Base-by-base conservation (phyloP, 768 basidiomycete genomes). In the Paxillus rubicundulus region DNA sequence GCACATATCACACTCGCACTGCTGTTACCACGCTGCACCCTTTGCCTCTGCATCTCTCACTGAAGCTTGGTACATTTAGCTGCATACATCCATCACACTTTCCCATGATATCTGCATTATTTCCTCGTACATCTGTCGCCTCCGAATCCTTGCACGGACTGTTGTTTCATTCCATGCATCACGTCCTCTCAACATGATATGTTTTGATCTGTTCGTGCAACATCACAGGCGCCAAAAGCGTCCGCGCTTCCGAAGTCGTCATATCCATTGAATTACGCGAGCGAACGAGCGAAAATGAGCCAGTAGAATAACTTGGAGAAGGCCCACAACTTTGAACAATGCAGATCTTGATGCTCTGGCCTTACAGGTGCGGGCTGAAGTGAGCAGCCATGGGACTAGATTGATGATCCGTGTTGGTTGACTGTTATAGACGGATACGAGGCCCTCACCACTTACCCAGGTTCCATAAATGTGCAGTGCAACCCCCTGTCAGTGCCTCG, bases 1-100 rank as follows among this genome's bases (percentile, higher is more conserved):
- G n/a, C 50, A 63, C 59, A 44, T 61, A 68, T 53, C 45, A 44
- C 60, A 64, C 50, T 45, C 50, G 47, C 52, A 54, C 40, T 55
- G 54, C 54, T 53, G 54, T 43, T 50, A 50, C 57, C 50, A 58
- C 13, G 43, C 39, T 46, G 60, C 58, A 53, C 54, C 54, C 55
- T 57, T 56, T 49, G 46, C 47, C 52, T 51, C 42, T 49, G 57
- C 63, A 60, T 57, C 43, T 24, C 45, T 45, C 30, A 17, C 61
- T 56, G 30, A 56, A 24, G 24, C 47, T 30, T 45, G 27, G 45
- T 49, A 53, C 53, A 48, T 41, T 47, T 58, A 47, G 53, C 30
- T 51, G 53, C 66, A 33, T 55, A 49, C 55, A 56, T 50, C 40
- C 55, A 55, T 55, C 49, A 37, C 60, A 50, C 50, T 28, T 28